Conservation (phyloP, 176 grass and related monocot species). For the Oryza glaberrima region DNA sequence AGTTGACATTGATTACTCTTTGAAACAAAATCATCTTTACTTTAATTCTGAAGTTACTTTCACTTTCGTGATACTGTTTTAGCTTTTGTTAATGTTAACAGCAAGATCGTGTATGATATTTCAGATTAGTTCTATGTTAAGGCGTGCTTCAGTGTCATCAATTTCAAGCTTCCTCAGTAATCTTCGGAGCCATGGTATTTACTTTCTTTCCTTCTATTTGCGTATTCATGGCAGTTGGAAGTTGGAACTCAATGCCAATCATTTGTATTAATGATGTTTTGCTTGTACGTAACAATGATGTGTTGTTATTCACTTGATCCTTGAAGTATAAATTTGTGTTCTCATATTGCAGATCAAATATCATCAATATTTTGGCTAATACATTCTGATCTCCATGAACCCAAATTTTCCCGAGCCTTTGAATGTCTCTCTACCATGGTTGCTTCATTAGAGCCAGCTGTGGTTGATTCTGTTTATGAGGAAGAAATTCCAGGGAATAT, state of each 20-base stretch:
- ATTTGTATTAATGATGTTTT: slow-evolving; percentile 9
- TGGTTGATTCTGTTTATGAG: slow-evolving; percentile 49
- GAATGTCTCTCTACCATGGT: slow-evolving; percentile 83
- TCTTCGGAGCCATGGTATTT: slow-evolving; percentile 79
- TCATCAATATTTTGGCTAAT: slow-evolving; percentile 96
- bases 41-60: neutral
- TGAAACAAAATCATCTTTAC: slow-evolving; percentile 24
- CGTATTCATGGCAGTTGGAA: neutral
- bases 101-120: slow-evolving; percentile 46
- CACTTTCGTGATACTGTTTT: slow-evolving; percentile 23
- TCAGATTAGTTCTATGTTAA: slow-evolving; percentile 85
- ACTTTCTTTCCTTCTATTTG: slow-evolving; percentile 16
- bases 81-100: slow-evolving; percentile 28
- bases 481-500: slow-evolving; percentile 50
- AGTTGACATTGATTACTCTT: slow-evolving; percentile 24
- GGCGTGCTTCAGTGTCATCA: slow-evolving; percentile 65
- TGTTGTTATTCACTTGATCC: neutral
- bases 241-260: neutral
- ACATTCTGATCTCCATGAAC: slow-evolving; percentile 81
- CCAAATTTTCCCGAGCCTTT: slow-evolving; percentile 64
- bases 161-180: slow-evolving; percentile 76
- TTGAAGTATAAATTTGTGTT: slow-evolving; percentile 8
- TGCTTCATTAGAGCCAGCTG: slow-evolving; percentile 68
- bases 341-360: slow-evolving; percentile 73
- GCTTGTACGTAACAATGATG: neutral